A percentile compares a stretch with the other conserved stretches of the same genome.
These are phyloP conservation scores for Thermomucor indicae-seudaticae DNA, from an alignment of 371 early-diverging fungal genomes.

Conservation along the genomic window DNA sequence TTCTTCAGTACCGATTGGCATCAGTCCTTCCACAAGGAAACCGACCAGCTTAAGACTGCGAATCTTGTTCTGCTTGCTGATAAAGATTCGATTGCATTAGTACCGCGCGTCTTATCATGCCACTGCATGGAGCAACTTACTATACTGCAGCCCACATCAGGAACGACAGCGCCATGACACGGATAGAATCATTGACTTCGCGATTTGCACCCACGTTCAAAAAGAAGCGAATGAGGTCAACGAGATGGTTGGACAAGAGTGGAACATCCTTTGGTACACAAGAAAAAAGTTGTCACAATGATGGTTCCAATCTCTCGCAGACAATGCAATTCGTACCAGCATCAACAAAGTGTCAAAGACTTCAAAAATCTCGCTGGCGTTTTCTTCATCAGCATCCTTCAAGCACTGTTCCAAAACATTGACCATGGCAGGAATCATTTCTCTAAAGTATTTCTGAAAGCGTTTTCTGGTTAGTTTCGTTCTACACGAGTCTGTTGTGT, in stretches of 20 bases:
- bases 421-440: constrained; percentile 80
- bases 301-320: background rate
- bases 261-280: constrained; percentile 61
- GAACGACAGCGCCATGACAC: constrained; percentile 82
- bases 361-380: constrained; percentile 73
- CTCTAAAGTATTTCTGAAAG: constrained; percentile 56
- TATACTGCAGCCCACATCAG: constrained; percentile 81
- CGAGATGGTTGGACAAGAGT: constrained; percentile 71
- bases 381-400: constrained; percentile 64
- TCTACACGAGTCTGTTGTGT: constrained; percentile 66
- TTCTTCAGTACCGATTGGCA: constrained; percentile 84
- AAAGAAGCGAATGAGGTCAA: constrained; percentile 77
- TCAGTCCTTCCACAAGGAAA: constrained; percentile 68
- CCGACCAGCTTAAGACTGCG: constrained; percentile 75
- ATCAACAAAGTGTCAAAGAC: constrained; percentile 79
- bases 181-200: constrained; percentile 61
- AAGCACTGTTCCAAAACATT: constrained; percentile 77
- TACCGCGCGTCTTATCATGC: background rate
- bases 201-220: constrained; percentile 65
- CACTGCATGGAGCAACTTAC: constrained; percentile 38
- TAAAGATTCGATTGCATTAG: background rate
- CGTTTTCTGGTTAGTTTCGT: background rate
- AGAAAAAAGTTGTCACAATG: background rate
- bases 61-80: constrained; percentile 76
- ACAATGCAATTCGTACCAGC: constrained; percentile 27